Percentiles rank a stretch among this genome's conserved stretches.
Evolutionary conservation across 1,284 basidiomycete species (phyloP).

Genomic region (Microbotryum violaceum): DNA sequence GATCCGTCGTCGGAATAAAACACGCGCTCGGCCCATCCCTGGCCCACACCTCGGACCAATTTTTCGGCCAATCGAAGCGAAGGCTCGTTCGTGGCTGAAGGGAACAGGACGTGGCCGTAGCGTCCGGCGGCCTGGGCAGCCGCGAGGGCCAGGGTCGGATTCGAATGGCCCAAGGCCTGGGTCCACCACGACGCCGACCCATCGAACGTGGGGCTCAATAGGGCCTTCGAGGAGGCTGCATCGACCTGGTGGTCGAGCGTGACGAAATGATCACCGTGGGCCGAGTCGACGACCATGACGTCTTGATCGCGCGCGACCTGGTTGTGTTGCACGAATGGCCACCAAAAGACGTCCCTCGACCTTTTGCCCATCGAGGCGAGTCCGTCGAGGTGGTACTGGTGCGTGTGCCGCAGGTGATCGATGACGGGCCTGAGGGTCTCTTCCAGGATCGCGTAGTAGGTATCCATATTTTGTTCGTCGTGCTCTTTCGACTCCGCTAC

Average conservation of each 20-base stretch:
- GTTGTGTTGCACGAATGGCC: constrained; percentile 94
- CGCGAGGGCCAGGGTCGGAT: constrained; percentile 68
- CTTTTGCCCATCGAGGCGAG: constrained; percentile 70
- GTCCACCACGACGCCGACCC: constrained; percentile 99
- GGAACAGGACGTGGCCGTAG: constrained; percentile 96
- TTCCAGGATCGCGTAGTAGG: constrained; percentile 56
- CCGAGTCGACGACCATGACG: constrained; percentile 86
- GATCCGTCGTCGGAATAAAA: constrained; percentile 94
- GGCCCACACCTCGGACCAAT: constrained; percentile 60
- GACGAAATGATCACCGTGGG: constrained; percentile 71
- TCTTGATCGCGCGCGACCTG: constrained; percentile 59
- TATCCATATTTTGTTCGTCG: constrained; percentile 54
- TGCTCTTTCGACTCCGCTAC: constrained; percentile 37
- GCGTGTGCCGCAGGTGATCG: constrained; percentile 56
- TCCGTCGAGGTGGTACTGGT: constrained; percentile 57
- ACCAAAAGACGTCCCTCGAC: constrained; percentile 78
- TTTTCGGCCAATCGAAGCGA: constrained; percentile 70
- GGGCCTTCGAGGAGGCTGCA: constrained; percentile 26
- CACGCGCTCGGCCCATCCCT: constrained; percentile 80
- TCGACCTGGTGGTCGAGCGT: constrained; percentile 49
- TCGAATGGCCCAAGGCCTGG: constrained; percentile 78
- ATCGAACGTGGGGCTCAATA: constrained; percentile 70
- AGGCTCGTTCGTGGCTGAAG: constrained; percentile 75
- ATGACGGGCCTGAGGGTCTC: constrained; percentile 43
- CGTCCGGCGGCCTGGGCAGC: constrained; percentile 84